Evolutionary conservation across 2,329 filamentous ascomycete genomes (phyloP), one percentile per base, ranked within the genome.

Genomic region (Paracorniculantispora psalliotae): DNA sequence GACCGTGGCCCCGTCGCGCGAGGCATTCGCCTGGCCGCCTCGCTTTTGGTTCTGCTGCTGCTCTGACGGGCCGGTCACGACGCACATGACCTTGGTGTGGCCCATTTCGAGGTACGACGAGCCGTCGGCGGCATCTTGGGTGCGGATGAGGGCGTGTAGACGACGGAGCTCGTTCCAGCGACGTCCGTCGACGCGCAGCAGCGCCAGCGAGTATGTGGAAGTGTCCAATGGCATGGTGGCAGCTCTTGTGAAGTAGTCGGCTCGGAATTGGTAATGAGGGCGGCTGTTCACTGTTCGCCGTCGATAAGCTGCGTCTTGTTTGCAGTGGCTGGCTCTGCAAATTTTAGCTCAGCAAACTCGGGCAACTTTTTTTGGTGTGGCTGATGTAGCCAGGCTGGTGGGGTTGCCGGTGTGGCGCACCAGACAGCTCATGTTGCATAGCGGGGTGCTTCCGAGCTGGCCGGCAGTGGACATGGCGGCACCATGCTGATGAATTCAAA

Each of bases 111-210:
- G 85, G 75, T 96, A 96, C 62, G 89, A 91, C 47, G 90, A 96
- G 37, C 94, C 94, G 67, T 97, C 94, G 58, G 92, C 92, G 52
- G 92, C 89, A 61, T 92, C 88, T 74, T 97, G 94, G 1, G 92
- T 97, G 62, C 89, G 90, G 70, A 99, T 92, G 75, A 96, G 90
- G 50, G 90, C 93, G 69, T 91, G 86, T 53, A 96, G 83, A 8
- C 91, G 87, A 28, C 94, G 91, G 41, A 99, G 84, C 74, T 99
- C 94, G 77, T 99, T 97, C 94, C 94, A 99, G 67, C 94, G 87
- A 62, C 94, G 87, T 62, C 90, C 89, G 70, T 89, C 93, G 64
- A 91, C 86, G 69, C 89, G 88, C 63, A 92, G 82, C 57, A 94
- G 88, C 62, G 91, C 92, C 62, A 97, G 85, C 52, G 86, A 86